Base-by-base conservation (phyloP, 768 basidiomycete genomes). In the Cystoderma amianthinum region DNA sequence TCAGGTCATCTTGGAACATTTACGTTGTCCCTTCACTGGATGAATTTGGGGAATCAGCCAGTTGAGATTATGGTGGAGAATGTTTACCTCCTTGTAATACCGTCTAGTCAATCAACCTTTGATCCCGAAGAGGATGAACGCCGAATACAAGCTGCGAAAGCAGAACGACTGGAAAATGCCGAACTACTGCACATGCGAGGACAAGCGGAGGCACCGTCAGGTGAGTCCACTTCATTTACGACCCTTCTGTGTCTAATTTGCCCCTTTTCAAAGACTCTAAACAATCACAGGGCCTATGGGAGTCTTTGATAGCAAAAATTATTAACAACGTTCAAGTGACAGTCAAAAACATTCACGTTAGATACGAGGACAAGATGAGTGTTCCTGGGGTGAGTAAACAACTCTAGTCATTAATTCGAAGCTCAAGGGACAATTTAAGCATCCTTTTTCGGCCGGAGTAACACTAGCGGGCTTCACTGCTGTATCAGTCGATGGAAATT, bases 301-400 rank as follows among this genome's bases (percentile, higher is more conserved):
- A 86, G 33, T 90, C 91, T 13, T 64, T 98, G 36, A 79, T 85
- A 32, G 75, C 84, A 34, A 96, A 95, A 57, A 76, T 98, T 43
- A 79, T 98, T 48, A 95, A 98, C 64, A 99, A 99, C 56, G 61
- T 98, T 18, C 96, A 99, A 65, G 80, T 98, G 18, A 93, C 91
- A 10, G 80, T 98, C 45, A 90, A 85, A 63, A 95, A 96, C 52
- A 90, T 99, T 33, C 96, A 99, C 58, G 64, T 98, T 35, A 84
- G 96, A 39, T 99, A 97, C 53, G 96, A 99, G 62, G 96, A 99
- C 65, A 84, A 83, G 38, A 60, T 92, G 51, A 96, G 91, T 51
- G 91, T 93, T 19, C 94, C 94, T 21, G 90, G 86, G 20, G 93
- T 93, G 60, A 53, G 85, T 66, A 7, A 28, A 7, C 25, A 28